Conservation (phyloP, 768 basidiomycete genomes). For the Mycena galopus region DNA sequence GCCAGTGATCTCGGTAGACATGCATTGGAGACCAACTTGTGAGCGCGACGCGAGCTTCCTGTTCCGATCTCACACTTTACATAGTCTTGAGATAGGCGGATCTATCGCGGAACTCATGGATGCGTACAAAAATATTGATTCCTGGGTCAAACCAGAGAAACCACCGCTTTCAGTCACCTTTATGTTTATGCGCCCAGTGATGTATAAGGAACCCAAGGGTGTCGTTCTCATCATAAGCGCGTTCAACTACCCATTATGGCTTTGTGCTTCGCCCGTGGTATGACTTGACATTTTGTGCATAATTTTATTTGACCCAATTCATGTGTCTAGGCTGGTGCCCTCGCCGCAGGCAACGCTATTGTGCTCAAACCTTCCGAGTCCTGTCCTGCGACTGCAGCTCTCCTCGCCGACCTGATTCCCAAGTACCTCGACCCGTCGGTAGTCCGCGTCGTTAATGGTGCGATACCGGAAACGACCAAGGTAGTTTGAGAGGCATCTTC, state of each 20-base stretch:
- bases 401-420: constrained; percentile 76
- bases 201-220: constrained; percentile 85
- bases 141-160: constrained; percentile 78
- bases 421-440: constrained; percentile 81
- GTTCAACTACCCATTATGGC: constrained; percentile 82
- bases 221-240: constrained; percentile 77
- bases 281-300: constrained; percentile 27
- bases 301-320: background rate
- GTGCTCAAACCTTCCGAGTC: constrained; percentile 85
- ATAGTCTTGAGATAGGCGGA: constrained; percentile 72
- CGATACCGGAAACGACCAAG: constrained; percentile 71
- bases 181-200: constrained; percentile 69
- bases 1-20: constrained; percentile 75
- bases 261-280: constrained; percentile 71
- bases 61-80: background rate
- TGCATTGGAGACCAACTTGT: constrained; percentile 68
- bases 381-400: constrained; percentile 63
- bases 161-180: constrained; percentile 69
- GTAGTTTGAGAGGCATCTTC: constrained; percentile 39
- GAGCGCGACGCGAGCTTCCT: constrained; percentile 20
- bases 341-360: constrained; percentile 83
- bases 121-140: constrained; percentile 74
- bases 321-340: constrained; percentile 67
- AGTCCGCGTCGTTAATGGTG: constrained; percentile 79
- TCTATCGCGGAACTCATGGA: constrained; percentile 64